A percentile compares a stretch with the other conserved stretches of the same genome.
phyloP scores from a whole-genome alignment of 23 red algal genomes.

The Chondrus crispus region DNA sequence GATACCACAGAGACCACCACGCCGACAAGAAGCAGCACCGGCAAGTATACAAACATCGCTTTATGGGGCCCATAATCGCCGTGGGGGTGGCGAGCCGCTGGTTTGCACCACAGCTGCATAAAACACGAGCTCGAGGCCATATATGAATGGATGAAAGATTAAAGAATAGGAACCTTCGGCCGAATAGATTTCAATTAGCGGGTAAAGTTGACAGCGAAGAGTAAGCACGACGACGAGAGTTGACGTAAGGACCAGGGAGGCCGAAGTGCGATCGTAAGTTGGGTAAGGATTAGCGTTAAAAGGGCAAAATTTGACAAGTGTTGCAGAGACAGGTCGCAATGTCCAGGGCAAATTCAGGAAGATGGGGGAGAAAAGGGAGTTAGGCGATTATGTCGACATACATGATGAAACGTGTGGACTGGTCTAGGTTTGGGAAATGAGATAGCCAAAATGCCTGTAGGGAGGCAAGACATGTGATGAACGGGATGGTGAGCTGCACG shows the following conservation, averaged over 20 bases:
- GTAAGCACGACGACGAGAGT: no score
- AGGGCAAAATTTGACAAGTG: neutral
- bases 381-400: conserved; percentile 2
- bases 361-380: conserved; percentile 34
- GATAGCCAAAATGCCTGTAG: conserved; percentile 37
- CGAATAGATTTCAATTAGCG: no score
- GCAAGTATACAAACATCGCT: neutral
- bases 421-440: neutral
- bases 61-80: neutral
- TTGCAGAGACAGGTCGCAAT: neutral
- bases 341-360: neutral
- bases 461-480: neutral
- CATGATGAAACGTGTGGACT: neutral
- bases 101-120: no score
- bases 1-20: neutral
- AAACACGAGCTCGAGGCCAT: no score
- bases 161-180: no score
- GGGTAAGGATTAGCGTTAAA: neutral
- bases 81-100: neutral
- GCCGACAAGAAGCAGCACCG: neutral
- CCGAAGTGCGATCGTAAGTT: neutral
- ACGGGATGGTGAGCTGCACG: no score
- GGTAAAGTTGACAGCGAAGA: no score
- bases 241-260: neutral
- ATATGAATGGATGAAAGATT: no score